Conservation (phyloP, 768 basidiomycete genomes). For the Agrocybe pediades region DNA sequence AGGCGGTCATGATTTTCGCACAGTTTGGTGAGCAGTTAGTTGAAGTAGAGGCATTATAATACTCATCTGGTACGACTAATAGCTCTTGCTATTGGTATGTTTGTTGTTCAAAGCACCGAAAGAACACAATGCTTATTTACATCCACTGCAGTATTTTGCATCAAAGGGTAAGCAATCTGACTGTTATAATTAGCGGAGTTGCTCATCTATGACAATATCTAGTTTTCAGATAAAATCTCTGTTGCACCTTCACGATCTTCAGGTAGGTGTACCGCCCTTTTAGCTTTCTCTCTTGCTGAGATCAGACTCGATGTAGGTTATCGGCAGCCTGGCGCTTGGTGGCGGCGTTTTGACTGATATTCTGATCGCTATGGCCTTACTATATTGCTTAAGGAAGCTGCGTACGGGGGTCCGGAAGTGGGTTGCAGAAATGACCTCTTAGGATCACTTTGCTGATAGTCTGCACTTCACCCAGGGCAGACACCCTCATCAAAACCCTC, state of each 20-base stretch:
- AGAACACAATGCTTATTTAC: neutral
- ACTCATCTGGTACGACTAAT: neutral
- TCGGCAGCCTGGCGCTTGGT: conserved; percentile 52
- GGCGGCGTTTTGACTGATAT: conserved; percentile 53
- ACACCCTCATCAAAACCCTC: conserved; percentile 57
- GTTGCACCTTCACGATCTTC: conserved; percentile 33
- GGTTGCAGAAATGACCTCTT: conserved; percentile 26
- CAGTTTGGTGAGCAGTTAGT: conserved; percentile 42
- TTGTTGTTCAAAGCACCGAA: neutral
- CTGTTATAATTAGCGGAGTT: neutral
- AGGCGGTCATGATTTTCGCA: conserved; percentile 42
- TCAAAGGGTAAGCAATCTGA: conserved; percentile 38
- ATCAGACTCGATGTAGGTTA: conserved; percentile 28
- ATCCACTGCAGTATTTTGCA: conserved; percentile 39
- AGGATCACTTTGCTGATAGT: neutral
- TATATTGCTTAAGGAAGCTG: conserved; percentile 54
- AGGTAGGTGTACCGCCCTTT: conserved; percentile 28
- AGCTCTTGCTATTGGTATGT: conserved; percentile 42
- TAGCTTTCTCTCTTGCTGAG: neutral
- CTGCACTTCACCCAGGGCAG: conserved; percentile 47
- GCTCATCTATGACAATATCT: neutral
- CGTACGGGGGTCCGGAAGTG: conserved; percentile 45
- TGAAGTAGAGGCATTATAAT: neutral
- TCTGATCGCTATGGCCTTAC: conserved; percentile 50
- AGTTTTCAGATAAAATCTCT: conserved; percentile 40